phyloP scores from a whole-genome alignment of 2,329 filamentous ascomycete species.

The Claviceps sp. region DNA sequence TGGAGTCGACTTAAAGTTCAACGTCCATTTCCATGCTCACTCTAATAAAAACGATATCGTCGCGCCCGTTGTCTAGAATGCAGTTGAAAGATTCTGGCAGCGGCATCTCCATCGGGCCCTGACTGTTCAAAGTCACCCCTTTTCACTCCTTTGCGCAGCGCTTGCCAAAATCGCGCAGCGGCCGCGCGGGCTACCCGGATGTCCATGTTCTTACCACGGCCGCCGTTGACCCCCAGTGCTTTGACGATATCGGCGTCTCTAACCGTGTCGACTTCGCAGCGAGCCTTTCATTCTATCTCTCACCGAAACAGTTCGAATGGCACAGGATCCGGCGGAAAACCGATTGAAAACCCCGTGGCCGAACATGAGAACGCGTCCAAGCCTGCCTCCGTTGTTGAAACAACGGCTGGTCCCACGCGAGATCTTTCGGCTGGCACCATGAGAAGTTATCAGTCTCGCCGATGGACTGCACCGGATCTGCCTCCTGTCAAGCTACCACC shows the following conservation, averaged over 20 bases:
- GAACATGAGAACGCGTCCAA: slow-evolving; percentile 17
- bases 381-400: slow-evolving; percentile 15
- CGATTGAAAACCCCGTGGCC: slow-evolving; percentile 13
- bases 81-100: not conserved
- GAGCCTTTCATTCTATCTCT: slow-evolving; percentile 13
- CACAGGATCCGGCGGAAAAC: slow-evolving; percentile 14
- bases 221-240: slow-evolving; percentile 15
- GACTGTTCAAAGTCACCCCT: not conserved
- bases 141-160: not conserved
- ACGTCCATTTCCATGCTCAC: too few relatives aligned
- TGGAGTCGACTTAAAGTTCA: too few relatives aligned
- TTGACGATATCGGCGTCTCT: slow-evolving; percentile 13
- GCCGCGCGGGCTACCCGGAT: slow-evolving; percentile 13
- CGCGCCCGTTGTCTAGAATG: not conserved
- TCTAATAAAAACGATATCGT: not conserved
- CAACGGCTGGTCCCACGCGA: slow-evolving; percentile 14
- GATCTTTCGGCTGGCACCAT: slow-evolving; percentile 12
- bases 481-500: slow-evolving; percentile 42
- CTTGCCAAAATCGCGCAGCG: not conserved
- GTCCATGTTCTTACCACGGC: slow-evolving; percentile 17
- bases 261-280: slow-evolving; percentile 5
- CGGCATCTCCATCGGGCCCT: not conserved
- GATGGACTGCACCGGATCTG: slow-evolving; percentile 24
- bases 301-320: slow-evolving; percentile 7
- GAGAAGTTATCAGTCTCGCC: slow-evolving; percentile 20